These are phyloP conservation scores for Talaromyces sp. DNA, from an alignment of 2,329 filamentous ascomycete genomes.

Conservation along the genomic window DNA sequence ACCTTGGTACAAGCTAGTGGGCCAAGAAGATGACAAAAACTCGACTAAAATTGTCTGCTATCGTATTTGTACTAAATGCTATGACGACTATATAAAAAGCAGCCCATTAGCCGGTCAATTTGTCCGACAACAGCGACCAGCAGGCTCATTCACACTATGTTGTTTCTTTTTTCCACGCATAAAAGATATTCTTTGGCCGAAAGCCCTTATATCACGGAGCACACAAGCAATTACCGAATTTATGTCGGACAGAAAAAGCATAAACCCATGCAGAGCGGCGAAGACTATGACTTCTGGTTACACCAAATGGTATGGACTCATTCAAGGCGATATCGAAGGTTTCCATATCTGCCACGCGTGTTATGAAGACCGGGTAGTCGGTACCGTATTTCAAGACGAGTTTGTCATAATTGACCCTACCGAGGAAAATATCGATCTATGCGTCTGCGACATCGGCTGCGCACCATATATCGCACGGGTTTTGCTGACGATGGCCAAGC, in stretches of 20 bases:
- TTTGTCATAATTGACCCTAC: background rate
- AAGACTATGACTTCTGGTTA: background rate
- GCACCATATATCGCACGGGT: background rate
- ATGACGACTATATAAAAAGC: background rate
- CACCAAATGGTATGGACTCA: background rate
- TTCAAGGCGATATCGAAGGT: background rate
- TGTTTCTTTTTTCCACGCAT: background rate
- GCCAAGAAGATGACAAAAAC: background rate
- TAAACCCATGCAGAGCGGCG: background rate
- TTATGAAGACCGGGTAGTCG: background rate
- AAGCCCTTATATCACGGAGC: background rate
- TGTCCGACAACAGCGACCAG: background rate
- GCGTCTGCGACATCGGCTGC: background rate
- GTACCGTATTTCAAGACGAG: background rate
- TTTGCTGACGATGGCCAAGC: background rate
- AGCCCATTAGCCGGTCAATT: background rate
- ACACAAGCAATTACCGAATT: background rate
- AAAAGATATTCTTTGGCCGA: background rate
- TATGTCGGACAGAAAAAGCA: background rate
- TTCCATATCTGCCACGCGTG: background rate
- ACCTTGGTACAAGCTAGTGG: background rate
- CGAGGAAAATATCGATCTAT: background rate
- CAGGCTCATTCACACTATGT: background rate
- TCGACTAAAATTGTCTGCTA: background rate
- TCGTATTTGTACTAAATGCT: background rate